These are phyloP conservation scores for Suillus decipiens DNA, from an alignment of 768 basidiomycete species.

Conservation along the genomic window DNA sequence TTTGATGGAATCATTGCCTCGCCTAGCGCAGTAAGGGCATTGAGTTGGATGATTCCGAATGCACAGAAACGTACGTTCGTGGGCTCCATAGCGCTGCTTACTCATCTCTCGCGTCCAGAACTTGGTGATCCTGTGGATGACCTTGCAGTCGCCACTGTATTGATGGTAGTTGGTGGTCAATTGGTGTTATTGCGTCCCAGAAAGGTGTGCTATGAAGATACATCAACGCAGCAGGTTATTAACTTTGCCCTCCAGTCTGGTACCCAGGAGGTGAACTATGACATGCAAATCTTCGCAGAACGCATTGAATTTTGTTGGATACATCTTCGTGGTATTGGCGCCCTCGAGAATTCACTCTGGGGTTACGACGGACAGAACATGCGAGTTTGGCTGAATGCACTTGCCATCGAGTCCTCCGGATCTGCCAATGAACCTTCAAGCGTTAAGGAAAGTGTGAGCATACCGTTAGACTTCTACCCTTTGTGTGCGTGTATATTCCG, in stretches of 20 bases:
- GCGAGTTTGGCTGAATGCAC: constrained; percentile 93
- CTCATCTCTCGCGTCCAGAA: constrained; percentile 48
- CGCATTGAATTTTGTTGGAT: constrained; percentile 99
- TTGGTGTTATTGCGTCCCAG: constrained; percentile 87
- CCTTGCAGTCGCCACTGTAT: constrained; percentile 88
- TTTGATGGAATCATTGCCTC: constrained; percentile 88
- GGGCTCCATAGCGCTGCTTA: constrained; percentile 8
- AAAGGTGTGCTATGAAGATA: constrained; percentile 52
- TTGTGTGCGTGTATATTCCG: constrained; percentile 60
- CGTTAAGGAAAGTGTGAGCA: constrained; percentile 92
- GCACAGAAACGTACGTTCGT: constrained; percentile 82
- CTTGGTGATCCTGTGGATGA: constrained; percentile 94
- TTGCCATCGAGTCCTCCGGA: constrained; percentile 75
- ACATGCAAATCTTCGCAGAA: constrained; percentile 95
- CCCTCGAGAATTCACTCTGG: constrained; percentile 97
- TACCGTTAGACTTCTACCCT: constrained; percentile 93
- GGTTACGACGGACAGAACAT: constrained; percentile 91
- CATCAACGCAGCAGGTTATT: neutral
- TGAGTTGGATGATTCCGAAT: constrained; percentile 97
- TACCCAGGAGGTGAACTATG: constrained; percentile 90
- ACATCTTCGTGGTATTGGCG: constrained; percentile 89
- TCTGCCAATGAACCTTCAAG: constrained; percentile 42
- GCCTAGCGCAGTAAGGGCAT: constrained; percentile 80
- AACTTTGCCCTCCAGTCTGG: constrained; percentile 55
- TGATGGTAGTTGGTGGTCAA: constrained; percentile 94